Base-by-base conservation (phyloP, 2,329 filamentous ascomycete species). In the Hypomyces rosellus region DNA sequence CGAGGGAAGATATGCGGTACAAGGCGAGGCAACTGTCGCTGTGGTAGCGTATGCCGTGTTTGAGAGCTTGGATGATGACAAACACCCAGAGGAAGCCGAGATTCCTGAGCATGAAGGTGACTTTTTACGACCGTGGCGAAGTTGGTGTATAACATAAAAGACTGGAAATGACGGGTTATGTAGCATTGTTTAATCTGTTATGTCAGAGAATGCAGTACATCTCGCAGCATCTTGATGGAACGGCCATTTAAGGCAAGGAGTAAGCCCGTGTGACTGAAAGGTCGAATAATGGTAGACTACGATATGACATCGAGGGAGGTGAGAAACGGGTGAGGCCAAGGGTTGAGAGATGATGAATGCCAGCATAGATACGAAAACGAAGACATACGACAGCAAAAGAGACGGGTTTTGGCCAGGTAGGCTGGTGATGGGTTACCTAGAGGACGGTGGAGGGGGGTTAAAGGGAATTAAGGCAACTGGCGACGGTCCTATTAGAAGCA, bases 361-460 rank as follows among this genome's bases (percentile, higher is more conserved):
- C 16, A 70, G 52, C 45, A 68, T 41, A 7, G 63, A 65, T 42
- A 64, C 49, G 30, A 68, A 59, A 3, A 72, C 48, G 57, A 71
- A 70, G 25, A 58, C 55, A 61, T 37, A 63, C 60, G 48, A 66
- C 62, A 43, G 63, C 63, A 9, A 67, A 44, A 33, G 64, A 66
- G 12, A 63, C 57, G 45, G 57, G 55, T 48, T 57, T 57, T 40
- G 65, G 49, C n/a, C 51, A 58, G 39, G 55, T 43, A 48, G 49
- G 46, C 12, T 45, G 37, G 34, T 48, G 5, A 36, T 52, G 55
- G 14, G 46, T 54, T 3, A 59, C 59, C 67, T 67, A 71, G 4
- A 69, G 57, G 30, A 62, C 60, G 22, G 67, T 49, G 5, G 68
- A 61, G 7, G 59, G 54, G 11, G 70, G 59, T 45, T 71, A 68